These are phyloP conservation scores for Suillus placidus DNA, from an alignment of 768 basidiomycete species.

Conservation along the genomic window DNA sequence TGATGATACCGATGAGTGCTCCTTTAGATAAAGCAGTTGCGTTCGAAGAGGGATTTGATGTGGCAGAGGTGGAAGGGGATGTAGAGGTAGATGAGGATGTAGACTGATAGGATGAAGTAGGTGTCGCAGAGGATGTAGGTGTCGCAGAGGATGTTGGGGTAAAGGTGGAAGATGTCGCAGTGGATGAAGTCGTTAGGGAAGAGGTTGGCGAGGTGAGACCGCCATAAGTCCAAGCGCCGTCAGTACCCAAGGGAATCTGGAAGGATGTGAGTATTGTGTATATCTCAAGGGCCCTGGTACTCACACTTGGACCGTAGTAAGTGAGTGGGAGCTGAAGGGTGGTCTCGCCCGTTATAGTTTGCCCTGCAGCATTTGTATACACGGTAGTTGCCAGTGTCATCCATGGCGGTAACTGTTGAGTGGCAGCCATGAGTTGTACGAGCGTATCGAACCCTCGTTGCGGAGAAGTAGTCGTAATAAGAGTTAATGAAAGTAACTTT, in stretches of 20 bases:
- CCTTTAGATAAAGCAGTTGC: conserved; percentile 36
- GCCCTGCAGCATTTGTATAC: conserved; percentile 55
- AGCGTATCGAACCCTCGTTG: conserved; percentile 12
- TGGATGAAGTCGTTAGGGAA: conserved; percentile 22
- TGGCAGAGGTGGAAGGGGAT: conserved; percentile 24
- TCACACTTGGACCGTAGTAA: conserved; percentile 82
- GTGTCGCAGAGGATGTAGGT: conserved; percentile 34
- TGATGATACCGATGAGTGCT: conserved; percentile 38
- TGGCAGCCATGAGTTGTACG: conserved; percentile 37
- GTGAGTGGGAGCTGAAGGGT: conserved; percentile 71
- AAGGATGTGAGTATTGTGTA: conserved; percentile 9
- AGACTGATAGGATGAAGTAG: conserved; percentile 31
- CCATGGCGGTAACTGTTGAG: conserved; percentile 76
- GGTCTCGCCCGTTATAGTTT: conserved; percentile 56
- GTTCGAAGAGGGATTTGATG: conserved; percentile 26
- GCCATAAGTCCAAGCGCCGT: conserved; percentile 69
- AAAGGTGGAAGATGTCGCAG: conserved; percentile 27
- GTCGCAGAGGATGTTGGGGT: conserved; percentile 28
- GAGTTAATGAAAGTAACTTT: conserved; percentile 31
- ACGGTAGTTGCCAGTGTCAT: conserved; percentile 57
- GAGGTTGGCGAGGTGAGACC: conserved; percentile 62
- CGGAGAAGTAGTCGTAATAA: conserved; percentile 13
- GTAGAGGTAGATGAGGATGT: conserved; percentile 31
- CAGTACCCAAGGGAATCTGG: conserved; percentile 73
- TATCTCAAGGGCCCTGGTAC: conserved; percentile 37